phyloP scores from a whole-genome alignment of 2,329 filamentous ascomycete genomes.

The Ophiostoma quercus region DNA sequence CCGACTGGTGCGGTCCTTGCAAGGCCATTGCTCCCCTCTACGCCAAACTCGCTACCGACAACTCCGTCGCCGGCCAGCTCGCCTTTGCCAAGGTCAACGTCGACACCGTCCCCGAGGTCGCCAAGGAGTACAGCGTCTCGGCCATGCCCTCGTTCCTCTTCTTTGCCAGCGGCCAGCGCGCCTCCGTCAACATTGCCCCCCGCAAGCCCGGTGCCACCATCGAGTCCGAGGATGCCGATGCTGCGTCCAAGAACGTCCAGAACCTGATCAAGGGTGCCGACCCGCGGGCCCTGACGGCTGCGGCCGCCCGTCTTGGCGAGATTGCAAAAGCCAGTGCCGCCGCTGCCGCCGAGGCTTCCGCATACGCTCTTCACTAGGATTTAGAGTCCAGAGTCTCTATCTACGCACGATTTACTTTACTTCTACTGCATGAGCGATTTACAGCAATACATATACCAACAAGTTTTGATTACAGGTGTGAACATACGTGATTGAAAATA shows the following conservation, averaged over 20 bases:
- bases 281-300: slow-evolving; percentile 28
- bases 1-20: slow-evolving; percentile 58
- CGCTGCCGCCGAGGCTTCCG: neutral
- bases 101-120: slow-evolving; percentile 48
- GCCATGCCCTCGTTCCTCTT: slow-evolving; percentile 58
- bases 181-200: slow-evolving; percentile 32
- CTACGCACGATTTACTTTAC: neutral
- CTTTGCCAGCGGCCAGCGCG: slow-evolving; percentile 50
- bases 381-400: neutral
- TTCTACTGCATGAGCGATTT: neutral
- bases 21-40: slow-evolving; percentile 54
- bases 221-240: slow-evolving; percentile 22
- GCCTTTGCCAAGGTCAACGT: slow-evolving; percentile 57
- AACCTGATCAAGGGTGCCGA: slow-evolving; percentile 30
- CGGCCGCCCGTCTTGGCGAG: slow-evolving; percentile 27
- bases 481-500: neutral
- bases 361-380: neutral
- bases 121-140: slow-evolving; percentile 46
- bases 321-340: slow-evolving; percentile 25
- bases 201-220: slow-evolving; percentile 20
- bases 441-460: neutral
- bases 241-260: slow-evolving; percentile 19
- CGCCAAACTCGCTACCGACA: slow-evolving; percentile 42
- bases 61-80: slow-evolving; percentile 40
- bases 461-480: neutral